Evolutionary conservation across 75 land plant genomes (phyloP).

Genomic region (Larix kaempferi): DNA sequence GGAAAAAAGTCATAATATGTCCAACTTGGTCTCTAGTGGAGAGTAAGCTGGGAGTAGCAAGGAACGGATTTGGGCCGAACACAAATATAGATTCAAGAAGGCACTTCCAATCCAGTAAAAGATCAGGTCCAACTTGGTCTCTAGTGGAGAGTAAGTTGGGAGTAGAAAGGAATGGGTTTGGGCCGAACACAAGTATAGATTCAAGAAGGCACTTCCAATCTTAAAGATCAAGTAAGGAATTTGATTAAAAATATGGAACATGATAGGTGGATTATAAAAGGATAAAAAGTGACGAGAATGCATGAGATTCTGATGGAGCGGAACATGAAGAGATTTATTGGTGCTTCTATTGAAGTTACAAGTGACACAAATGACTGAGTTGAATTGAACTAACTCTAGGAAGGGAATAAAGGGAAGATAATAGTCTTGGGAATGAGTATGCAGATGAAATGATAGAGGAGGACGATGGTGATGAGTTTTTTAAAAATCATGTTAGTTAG

Average conservation of each 20-base stretch:
- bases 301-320: conserved; percentile 17
- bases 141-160: conserved; percentile 16
- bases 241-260: conserved; percentile 39
- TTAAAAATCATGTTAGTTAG: conserved; percentile 82
- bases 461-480: conserved; percentile 81
- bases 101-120: too few species aligned
- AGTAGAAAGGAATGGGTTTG: conserved; percentile 11
- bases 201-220: conserved; percentile 11
- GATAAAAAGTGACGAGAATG: conserved; percentile 34
- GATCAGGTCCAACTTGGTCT: neutral
- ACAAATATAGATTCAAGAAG: too few species aligned
- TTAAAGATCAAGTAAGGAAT: conserved; percentile 23
- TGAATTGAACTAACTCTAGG: conserved; percentile 56
- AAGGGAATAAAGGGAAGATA: conserved; percentile 59
- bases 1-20: conserved; percentile 36
- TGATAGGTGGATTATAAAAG: too few species aligned
- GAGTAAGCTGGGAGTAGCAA: too few species aligned
- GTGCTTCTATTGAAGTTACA: conserved; percentile 68
- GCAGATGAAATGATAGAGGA: conserved; percentile 74
- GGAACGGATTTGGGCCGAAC: too few species aligned
- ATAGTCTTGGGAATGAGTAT: too few species aligned
- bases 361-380: conserved; percentile 38
- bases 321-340: conserved; percentile 59
- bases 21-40: too few species aligned
- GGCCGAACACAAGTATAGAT: conserved; percentile 18